A percentile compares a stretch with the other conserved stretches of the same genome.
phyloP scores from a whole-genome alignment of 2,329 filamentous ascomycete genomes.

The Exserohilum rostratum region DNA sequence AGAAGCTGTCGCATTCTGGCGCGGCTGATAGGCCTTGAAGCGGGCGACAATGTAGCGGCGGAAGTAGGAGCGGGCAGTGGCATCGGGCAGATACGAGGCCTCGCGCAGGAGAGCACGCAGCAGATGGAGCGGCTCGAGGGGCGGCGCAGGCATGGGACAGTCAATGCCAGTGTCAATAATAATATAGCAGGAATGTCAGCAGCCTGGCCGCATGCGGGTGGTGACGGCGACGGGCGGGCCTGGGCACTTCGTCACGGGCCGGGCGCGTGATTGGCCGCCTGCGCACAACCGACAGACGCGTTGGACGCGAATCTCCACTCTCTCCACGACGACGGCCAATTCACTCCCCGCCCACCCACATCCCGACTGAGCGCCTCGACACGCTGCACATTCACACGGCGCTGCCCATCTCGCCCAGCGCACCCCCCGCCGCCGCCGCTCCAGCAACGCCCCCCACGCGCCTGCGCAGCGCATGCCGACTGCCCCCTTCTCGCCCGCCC shows the following conservation, averaged over 20 bases:
- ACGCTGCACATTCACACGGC: neutral
- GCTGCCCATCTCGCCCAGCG: conserved; percentile 5
- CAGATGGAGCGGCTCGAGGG: conserved; percentile 52
- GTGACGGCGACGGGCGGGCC: too few relatives aligned
- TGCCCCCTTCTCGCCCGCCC: conserved; percentile 1
- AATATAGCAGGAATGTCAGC: too few relatives aligned
- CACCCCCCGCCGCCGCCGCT: neutral
- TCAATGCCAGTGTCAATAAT: too few relatives aligned
- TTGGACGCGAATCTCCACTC: conserved; percentile 31
- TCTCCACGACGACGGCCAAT: conserved; percentile 24
- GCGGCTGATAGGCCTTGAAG: conserved; percentile 55
- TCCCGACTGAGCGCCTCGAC: neutral
- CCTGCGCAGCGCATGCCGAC: conserved; percentile 1
- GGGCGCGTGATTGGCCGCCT: conserved; percentile 23
- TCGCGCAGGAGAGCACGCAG: conserved; percentile 64
- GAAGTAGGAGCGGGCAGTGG: conserved; percentile 58
- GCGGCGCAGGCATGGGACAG: conserved; percentile 20
- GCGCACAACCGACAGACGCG: conserved; percentile 25
- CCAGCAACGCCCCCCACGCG: neutral
- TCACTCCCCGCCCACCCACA: conserved; percentile 22
- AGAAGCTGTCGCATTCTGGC: conserved; percentile 26
- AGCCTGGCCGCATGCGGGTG: too few relatives aligned
- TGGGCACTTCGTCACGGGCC: too few relatives aligned
- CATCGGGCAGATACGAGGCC: conserved; percentile 66
- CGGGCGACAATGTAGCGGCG: conserved; percentile 55